Evolutionary conservation across 371 early-diverging fungal species (phyloP).

Genomic region (Dinochytrium kinnereticum): DNA sequence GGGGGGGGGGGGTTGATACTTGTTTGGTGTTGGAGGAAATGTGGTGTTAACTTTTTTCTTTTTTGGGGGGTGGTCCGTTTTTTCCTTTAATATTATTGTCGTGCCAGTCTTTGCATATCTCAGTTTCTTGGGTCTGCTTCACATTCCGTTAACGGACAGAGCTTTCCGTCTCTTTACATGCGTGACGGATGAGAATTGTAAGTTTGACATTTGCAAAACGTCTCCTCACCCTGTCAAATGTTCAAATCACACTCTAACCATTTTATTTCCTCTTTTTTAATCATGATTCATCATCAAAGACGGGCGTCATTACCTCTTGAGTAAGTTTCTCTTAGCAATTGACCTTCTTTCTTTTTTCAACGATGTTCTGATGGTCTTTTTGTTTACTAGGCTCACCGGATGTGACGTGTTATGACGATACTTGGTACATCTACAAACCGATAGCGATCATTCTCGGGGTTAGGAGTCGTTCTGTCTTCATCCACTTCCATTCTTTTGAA

Average conservation of each 20-base stretch:
- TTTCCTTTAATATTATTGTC: not conserved
- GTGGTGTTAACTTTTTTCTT: too few species aligned
- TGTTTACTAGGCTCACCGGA: constrained; percentile 5
- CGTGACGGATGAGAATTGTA: constrained; percentile 24
- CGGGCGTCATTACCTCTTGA: not conserved
- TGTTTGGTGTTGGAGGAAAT: too few species aligned
- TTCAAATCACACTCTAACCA: too few species aligned
- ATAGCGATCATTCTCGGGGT: constrained; percentile 19
- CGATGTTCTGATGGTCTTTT: not conserved
- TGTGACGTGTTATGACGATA: constrained; percentile 25
- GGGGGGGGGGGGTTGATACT: too few species aligned
- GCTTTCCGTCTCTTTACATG: constrained; percentile 27
- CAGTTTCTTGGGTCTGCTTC: constrained; percentile 23
- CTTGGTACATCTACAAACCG: constrained; percentile 12
- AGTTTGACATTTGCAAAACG: not conserved
- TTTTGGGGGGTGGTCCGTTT: too few species aligned
- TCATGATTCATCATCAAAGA: not conserved
- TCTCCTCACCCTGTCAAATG: too few species aligned
- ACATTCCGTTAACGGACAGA: constrained; percentile 28
- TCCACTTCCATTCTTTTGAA: too few species aligned
- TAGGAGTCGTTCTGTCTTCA: not conserved
- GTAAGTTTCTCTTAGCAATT: not conserved
- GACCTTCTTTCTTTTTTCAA: not conserved
- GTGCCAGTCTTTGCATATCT: constrained; percentile 25
- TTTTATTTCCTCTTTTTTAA: not conserved